Percentiles rank a stretch among this genome's conserved stretches.
These are phyloP conservation scores for Neofusicoccum umdonicola DNA, from an alignment of 2,329 filamentous ascomycete species.

Conservation along the genomic window DNA sequence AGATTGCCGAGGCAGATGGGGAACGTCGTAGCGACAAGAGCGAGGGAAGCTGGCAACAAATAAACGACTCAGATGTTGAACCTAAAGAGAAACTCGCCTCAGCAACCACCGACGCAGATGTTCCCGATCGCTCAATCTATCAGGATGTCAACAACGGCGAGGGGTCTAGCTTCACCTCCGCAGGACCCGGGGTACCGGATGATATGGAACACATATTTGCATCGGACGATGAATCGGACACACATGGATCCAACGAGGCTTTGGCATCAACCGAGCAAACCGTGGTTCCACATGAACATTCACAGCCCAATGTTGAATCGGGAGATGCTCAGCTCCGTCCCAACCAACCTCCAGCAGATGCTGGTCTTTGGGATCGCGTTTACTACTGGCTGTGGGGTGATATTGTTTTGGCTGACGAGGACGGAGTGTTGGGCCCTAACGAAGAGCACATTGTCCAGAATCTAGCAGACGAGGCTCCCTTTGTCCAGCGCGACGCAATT, in stretches of 20 bases:
- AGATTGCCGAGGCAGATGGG: conserved; percentile 21
- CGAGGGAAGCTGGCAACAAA: conserved; percentile 41
- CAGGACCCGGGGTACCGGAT: background rate
- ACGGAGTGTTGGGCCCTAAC: conserved; percentile 35
- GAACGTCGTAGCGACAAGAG: conserved; percentile 36
- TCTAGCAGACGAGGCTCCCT: conserved; percentile 59
- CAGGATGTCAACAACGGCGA: background rate
- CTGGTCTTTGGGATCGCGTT: conserved; percentile 27
- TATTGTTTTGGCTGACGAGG: conserved; percentile 32
- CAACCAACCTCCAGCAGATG: background rate
- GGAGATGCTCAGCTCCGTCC: background rate
- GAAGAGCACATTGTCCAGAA: conserved; percentile 62
- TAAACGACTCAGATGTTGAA: conserved; percentile 27
- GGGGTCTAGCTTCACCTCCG: background rate
- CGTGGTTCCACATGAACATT: background rate
- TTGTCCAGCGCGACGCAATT: conserved; percentile 48
- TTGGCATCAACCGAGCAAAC: background rate
- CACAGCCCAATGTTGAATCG: background rate
- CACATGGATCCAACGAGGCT: background rate
- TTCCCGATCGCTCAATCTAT: background rate
- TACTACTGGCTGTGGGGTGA: conserved; percentile 51
- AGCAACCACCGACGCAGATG: background rate
- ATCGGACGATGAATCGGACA: background rate
- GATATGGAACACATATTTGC: background rate
- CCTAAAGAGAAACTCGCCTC: background rate